These are phyloP conservation scores for Cutaneotrichosporon sp. DNA, from an alignment of 1,284 basidiomycete species.

Conservation along the genomic window DNA sequence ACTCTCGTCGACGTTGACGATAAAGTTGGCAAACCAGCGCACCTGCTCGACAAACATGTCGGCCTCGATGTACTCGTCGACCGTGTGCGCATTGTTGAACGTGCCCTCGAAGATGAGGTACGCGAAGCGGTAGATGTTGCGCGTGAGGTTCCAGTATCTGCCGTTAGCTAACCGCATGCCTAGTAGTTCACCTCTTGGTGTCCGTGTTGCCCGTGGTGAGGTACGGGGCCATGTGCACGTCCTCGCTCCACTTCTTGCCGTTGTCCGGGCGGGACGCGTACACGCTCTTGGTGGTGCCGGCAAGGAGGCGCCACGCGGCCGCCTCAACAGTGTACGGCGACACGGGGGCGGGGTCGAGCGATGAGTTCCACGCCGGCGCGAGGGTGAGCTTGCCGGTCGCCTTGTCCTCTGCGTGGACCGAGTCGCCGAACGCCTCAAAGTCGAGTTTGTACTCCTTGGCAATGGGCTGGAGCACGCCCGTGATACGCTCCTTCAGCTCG, in stretches of 20 bases:
- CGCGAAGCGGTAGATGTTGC: conserved; percentile 48
- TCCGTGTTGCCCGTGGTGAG: conserved; percentile 49
- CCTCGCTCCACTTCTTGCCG: conserved; percentile 13
- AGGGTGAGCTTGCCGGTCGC: conserved; percentile 35
- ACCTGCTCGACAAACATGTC: conserved; percentile 43
- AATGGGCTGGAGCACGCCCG: conserved; percentile 33
- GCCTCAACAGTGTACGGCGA: conserved; percentile 41
- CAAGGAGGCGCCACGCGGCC: conserved; percentile 44
- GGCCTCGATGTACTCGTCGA: conserved; percentile 44
- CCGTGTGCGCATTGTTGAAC: conserved; percentile 40
- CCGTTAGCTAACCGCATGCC: too few species aligned
- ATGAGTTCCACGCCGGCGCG: conserved; percentile 38
- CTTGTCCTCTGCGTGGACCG: conserved; percentile 16
- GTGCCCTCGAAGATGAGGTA: conserved; percentile 24
- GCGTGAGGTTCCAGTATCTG: conserved; percentile 47
- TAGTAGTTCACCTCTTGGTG: conserved; percentile 30
- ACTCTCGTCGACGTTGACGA: conserved; percentile 45
- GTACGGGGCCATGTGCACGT: conserved; percentile 40
- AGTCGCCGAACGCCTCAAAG: conserved; percentile 41
- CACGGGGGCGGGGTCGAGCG: conserved; percentile 49
- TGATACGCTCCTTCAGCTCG: conserved; percentile 40
- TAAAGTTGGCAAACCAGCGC: conserved; percentile 47
- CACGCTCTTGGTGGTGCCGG: conserved; percentile 39
- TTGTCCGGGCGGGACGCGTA: conserved; percentile 34
- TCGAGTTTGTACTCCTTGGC: conserved; percentile 43